Percentiles rank a stretch among this genome's conserved stretches.
phyloP scores from a whole-genome alignment of 176 grass and related monocot genomes.

The Alloteropsis semialata region DNA sequence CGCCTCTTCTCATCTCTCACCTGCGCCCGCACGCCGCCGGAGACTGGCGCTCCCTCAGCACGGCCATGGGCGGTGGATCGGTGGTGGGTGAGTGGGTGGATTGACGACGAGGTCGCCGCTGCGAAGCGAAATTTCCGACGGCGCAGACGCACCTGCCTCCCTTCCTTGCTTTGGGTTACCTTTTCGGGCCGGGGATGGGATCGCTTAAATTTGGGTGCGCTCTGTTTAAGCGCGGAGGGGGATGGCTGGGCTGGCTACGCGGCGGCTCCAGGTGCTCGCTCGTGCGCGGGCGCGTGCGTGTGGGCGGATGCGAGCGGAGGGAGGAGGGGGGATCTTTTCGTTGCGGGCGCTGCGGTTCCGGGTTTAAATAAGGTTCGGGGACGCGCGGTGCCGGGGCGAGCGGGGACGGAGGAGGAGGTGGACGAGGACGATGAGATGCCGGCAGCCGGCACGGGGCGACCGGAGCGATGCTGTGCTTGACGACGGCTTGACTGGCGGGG shows the following conservation, averaged over 20 bases:
- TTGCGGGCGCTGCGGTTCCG: not conserved
- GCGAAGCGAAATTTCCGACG: slow-evolving; percentile 8
- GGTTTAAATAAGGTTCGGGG: slow-evolving; percentile 44
- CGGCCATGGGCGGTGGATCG: not conserved
- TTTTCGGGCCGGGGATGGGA: not conserved
- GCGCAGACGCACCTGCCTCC: not conserved
- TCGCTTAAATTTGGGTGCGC: slow-evolving; percentile 30
- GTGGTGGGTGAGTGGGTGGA: not conserved
- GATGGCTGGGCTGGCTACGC: not conserved
- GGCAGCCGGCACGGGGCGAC: not conserved
- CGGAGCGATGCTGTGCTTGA: not conserved
- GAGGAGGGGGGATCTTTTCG: slow-evolving; percentile 8
- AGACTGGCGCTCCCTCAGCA: not conserved
- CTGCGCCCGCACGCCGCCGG: not conserved
- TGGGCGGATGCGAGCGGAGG: not conserved
- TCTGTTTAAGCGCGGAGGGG: slow-evolving; percentile 3
- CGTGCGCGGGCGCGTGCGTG: not conserved
- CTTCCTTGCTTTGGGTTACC: not conserved
- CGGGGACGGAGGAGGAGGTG: not conserved
- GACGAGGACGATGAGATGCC: not conserved
- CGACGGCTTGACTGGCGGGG: not conserved
- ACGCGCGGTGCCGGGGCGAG: not conserved
- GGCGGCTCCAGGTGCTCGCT: not conserved
- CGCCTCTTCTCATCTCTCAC: not conserved
- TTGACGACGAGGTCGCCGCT: not conserved